phyloP scores from a whole-genome alignment of 495 filamentous ascomycete genomes.

The Penicillium taxi region DNA sequence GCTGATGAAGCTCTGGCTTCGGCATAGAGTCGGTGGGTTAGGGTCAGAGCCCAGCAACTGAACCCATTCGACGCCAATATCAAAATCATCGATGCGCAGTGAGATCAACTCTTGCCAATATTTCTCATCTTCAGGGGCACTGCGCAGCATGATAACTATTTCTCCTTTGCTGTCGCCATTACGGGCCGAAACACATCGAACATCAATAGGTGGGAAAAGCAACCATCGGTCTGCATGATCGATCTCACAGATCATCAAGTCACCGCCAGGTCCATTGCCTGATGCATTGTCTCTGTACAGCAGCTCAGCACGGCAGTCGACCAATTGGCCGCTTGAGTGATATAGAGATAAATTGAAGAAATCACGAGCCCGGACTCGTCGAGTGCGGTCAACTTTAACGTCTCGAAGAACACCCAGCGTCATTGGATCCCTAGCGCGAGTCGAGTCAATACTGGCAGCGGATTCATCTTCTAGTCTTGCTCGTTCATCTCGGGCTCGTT shows the following conservation, averaged over 20 bases:
- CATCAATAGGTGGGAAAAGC: conserved; percentile 75
- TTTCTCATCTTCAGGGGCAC: conserved; percentile 29
- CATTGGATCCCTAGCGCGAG: conserved; percentile 65
- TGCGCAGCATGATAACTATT: conserved; percentile 76
- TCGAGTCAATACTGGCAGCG: conserved; percentile 73
- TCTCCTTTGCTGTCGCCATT: conserved; percentile 61
- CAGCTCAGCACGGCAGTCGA: conserved; percentile 85
- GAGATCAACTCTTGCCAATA: conserved; percentile 77
- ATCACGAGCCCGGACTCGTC: conserved; percentile 80
- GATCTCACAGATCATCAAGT: conserved; percentile 85
- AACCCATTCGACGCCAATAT: conserved; percentile 80
- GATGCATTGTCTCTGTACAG: conserved; percentile 70
- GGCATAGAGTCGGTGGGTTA: conserved; percentile 55
- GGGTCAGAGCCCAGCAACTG: conserved; percentile 70
- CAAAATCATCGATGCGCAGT: conserved; percentile 60
- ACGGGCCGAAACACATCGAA: conserved; percentile 66
- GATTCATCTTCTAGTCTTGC: conserved; percentile 87
- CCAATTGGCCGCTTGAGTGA: conserved; percentile 82
- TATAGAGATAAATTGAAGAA: conserved; percentile 76
- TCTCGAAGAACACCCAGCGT: conserved; percentile 62
- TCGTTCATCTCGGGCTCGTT: conserved; percentile 73
- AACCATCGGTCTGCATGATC: conserved; percentile 71
- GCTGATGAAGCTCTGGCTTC: conserved; percentile 46
- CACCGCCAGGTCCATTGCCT: conserved; percentile 52
- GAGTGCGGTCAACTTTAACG: conserved; percentile 60